Evolutionary conservation across 441 rosid species (phyloP), one percentile per base, ranked within the genome.

Genomic region (Omphalea diandra): DNA sequence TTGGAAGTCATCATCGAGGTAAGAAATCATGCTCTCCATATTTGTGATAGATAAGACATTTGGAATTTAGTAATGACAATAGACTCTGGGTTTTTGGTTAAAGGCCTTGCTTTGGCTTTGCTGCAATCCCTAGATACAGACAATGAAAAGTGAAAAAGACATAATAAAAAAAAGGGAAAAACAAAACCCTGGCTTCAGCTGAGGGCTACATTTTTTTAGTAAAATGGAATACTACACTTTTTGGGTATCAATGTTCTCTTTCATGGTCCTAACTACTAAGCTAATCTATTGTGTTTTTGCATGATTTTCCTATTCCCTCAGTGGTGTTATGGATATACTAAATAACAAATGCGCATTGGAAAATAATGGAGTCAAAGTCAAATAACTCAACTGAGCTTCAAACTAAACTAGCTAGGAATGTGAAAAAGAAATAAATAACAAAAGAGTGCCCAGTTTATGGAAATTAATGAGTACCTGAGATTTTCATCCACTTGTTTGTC

Each of bases 401-500:
- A 36, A n/a, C 26, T 29, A 36, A 36, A 20, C 6, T 8, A 12
- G 9, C 61, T 47, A 31, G n/a, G 6, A 60, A 6, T 10, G 14
- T 40, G 44, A 40, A 40, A 40, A 40, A 40, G 5, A 53, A 18
- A 60, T 15, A 46, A 27, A 31, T 40, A 7, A 29, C 29, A 5
- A 17, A 20, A 3, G 11, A 10, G 29, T 29, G 29, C 36, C 1
- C 47, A 31, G 33, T 32, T 7, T 15, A 58, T 41, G 65, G 57
- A 32, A 67, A 53, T 22, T 60, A 18, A 69, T 26, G 61, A 11
- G 63, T 70, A 86, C 98, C 96, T 89, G 75, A 93, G 98, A 80
- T 87, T 86, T 83, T 93, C 98, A 68, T 89, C 97, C 17, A 79
- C 87, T 87, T 89, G 93, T 66, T 89, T 91, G 84, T 90, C 96